Evolutionary conservation across 2,329 filamentous ascomycete species (phyloP).

Genomic region (Xylariaceae sp.): DNA sequence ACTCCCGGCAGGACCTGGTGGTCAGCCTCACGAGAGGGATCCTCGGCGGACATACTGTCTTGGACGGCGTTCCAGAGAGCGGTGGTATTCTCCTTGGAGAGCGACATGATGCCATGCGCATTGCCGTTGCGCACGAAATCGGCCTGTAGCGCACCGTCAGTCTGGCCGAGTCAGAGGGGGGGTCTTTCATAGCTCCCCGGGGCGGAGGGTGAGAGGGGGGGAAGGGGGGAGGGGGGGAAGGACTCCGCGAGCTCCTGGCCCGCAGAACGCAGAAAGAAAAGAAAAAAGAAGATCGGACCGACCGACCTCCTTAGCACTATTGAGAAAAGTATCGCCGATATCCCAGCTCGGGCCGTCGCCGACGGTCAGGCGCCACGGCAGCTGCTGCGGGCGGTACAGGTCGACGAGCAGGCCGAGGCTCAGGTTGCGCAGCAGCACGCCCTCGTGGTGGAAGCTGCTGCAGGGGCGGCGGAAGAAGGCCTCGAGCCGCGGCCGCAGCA

Average conservation of each 20-base stretch:
- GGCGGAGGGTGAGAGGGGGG: too few relatives aligned
- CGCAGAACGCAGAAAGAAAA: too few relatives aligned
- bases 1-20: background rate
- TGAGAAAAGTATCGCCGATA: constrained; percentile 55
- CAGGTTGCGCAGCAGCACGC: constrained; percentile 26
- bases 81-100: constrained; percentile 77
- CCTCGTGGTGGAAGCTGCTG: constrained; percentile 49
- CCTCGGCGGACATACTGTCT: constrained; percentile 58
- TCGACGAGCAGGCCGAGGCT: constrained; percentile 37
- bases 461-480: constrained; percentile 46
- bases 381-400: constrained; percentile 42
- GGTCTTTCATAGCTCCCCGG: too few relatives aligned
- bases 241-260: too few relatives aligned
- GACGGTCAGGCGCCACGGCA: constrained; percentile 50
- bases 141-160: constrained; percentile 42
- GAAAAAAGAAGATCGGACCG: too few relatives aligned
- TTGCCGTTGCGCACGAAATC: constrained; percentile 85
- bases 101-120: constrained; percentile 80
- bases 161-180: too few relatives aligned
- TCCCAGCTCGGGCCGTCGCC: constrained; percentile 50
- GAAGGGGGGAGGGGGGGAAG: too few relatives aligned
- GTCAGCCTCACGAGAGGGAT: too few relatives aligned
- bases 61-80: constrained; percentile 75
- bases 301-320: constrained; percentile 54
- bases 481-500: constrained; percentile 47